Conservation (phyloP, 345 rosid species). For the Acer saccharum region DNA sequence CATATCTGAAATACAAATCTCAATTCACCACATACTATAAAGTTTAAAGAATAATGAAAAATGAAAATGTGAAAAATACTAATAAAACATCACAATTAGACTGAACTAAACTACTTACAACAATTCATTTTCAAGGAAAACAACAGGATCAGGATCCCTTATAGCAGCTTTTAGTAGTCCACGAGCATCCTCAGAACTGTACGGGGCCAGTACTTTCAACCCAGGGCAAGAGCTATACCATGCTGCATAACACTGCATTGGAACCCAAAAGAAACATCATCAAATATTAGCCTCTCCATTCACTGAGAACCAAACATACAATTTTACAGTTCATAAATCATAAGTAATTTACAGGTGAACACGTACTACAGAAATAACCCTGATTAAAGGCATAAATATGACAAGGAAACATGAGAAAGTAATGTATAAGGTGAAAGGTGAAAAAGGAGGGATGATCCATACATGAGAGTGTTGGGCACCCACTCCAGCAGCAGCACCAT, state of each 20-base stretch:
- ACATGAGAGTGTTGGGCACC: constrained; percentile 98
- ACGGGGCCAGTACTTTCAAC: constrained; percentile 80
- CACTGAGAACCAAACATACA: neutral
- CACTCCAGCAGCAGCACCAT: constrained; percentile 99
- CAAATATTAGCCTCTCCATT: neutral
- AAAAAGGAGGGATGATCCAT: constrained; percentile 22
- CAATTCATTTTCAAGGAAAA: constrained; percentile 93
- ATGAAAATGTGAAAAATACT: neutral
- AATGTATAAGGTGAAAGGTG: neutral
- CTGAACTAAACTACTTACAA: constrained; percentile 51
- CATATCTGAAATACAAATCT: constrained; percentile 55
- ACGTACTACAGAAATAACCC: neutral
- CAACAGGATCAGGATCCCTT: constrained; percentile 96
- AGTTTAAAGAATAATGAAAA: neutral
- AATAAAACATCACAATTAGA: neutral
- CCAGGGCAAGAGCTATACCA: constrained; percentile 94
- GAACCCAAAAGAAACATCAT: constrained; percentile 9
- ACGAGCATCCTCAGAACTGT: constrained; percentile 89
- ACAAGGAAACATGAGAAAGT: neutral
- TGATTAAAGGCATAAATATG: neutral
- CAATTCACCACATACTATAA: neutral
- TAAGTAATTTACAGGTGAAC: neutral
- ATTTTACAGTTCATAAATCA: neutral
- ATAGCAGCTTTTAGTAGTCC: constrained; percentile 94
- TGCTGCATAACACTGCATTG: constrained; percentile 84